Percentiles rank a stretch among this genome's conserved stretches.
phyloP scores from a whole-genome alignment of 1,284 basidiomycete species.

The Ganoderma sinense region DNA sequence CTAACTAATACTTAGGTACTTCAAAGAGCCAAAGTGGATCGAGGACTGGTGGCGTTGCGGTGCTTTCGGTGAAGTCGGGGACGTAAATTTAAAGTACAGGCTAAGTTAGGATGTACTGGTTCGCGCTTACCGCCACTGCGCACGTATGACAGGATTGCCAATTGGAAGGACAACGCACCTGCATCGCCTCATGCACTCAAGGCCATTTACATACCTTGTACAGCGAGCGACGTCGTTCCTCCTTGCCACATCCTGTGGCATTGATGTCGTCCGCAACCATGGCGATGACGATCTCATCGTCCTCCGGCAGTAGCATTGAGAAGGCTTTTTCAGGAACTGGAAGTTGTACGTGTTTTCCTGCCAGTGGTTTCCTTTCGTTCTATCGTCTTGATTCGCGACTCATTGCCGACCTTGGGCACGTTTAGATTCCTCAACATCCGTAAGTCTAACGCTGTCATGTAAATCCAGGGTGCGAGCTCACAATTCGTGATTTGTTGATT shows the following conservation, averaged over 20 bases:
- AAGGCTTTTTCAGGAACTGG: not conserved
- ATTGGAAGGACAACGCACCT: not conserved
- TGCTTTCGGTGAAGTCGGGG: not conserved
- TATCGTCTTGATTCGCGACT: not conserved
- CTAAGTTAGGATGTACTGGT: too few relatives aligned
- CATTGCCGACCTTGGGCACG: not conserved
- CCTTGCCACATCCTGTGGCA: not conserved
- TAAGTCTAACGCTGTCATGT: not conserved
- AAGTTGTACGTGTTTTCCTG: not conserved
- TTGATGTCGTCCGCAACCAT: not conserved
- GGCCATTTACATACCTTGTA: not conserved
- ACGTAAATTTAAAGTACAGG: too few relatives aligned
- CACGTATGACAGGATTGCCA: not conserved
- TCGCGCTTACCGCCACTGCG: not conserved
- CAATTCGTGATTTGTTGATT: not conserved
- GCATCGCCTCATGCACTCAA: not conserved
- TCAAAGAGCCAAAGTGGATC: too few relatives aligned
- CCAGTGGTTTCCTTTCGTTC: not conserved
- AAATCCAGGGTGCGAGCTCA: not conserved
- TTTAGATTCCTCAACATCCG: not conserved
- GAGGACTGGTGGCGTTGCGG: not conserved
- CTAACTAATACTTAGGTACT: too few relatives aligned
- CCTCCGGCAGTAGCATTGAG: not conserved
- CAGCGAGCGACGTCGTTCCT: not conserved
- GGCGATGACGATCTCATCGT: not conserved